These are phyloP conservation scores for Paramyrothecium sp. DNA, from an alignment of 2,329 filamentous ascomycete genomes.

Conservation along the genomic window DNA sequence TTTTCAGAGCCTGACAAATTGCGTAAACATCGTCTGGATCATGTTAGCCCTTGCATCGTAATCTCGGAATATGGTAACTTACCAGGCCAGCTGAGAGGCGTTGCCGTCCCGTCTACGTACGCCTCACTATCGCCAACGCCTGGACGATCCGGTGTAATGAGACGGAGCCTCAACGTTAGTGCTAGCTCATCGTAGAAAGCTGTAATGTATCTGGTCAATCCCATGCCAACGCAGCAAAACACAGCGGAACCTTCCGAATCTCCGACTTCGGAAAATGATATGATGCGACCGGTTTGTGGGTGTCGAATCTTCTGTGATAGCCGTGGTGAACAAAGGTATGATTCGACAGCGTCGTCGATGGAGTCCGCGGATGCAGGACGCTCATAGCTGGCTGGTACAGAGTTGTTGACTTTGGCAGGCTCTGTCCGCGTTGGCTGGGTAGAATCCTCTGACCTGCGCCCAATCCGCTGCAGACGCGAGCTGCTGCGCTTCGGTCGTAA, in stretches of 20 bases:
- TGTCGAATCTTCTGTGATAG: constrained; percentile 86
- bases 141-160: constrained; percentile 92
- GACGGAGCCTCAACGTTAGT: constrained; percentile 77
- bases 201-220: constrained; percentile 90
- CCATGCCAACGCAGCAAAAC: constrained; percentile 97
- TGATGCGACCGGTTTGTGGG: constrained; percentile 80
- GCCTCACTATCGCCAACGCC: constrained; percentile 90
- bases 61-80: constrained; percentile 32
- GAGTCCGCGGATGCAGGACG: constrained; percentile 79
- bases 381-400: constrained; percentile 58
- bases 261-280: constrained; percentile 96
- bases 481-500: constrained; percentile 52
- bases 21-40: constrained; percentile 75
- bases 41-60: constrained; percentile 20
- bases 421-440: constrained; percentile 24
- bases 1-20: constrained; percentile 87
- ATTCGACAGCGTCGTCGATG: constrained; percentile 82
- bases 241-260: constrained; percentile 89
- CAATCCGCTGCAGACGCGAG: constrained; percentile 58
- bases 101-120: constrained; percentile 77
- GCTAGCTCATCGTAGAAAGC: constrained; percentile 97
- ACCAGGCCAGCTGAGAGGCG: constrained; percentile 93
- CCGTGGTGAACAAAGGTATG: constrained; percentile 79
- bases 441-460: constrained; percentile 36
- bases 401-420: constrained; percentile 19